Evolutionary conservation across 768 basidiomycete genomes (phyloP), one percentile per base, ranked within the genome.

Genomic region (Mycena rebaudengoi): DNA sequence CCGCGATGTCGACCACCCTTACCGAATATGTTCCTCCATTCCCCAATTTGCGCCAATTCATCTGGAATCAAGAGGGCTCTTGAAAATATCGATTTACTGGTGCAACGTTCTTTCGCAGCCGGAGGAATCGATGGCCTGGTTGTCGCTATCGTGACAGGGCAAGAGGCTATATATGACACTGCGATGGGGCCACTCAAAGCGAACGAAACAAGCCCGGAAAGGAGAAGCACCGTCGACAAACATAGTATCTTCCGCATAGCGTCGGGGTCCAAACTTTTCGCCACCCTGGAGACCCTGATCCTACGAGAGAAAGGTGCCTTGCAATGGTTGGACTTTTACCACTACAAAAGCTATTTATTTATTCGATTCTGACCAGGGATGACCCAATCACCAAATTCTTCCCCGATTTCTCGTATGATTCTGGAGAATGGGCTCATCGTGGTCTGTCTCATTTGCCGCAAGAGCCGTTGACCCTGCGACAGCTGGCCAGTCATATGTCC

Each of bases 261-360:
- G 2, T 71, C 70, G 13, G 69, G 70, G 21, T 74, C 74, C 0
- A 76, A 74, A 45, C 57, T 76, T 13, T 75, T 74, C 44, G 61
- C 65, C 2, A 66, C 63, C 1, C 58, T 74, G 35, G 71, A 76
- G 55, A 67, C 70, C 20, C 61, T 71, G 23, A 56, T 74, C 18
- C 57, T 75, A 40, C 51, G 63, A 25, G 63, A 74, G 52, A 65
- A 59, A 48, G 72, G 73, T 6, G 62, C 69, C 13, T 50, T 75
- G 18, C 58, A 66, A 21, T 67, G 57, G 74, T 74, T 20, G 33
- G 70, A 62, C 8, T 28, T 14, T 23, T n/a, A 10, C 8, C 20
- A 35, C 8, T 18, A 18, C 16, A 11, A 7, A n/a, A 7, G 10
- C 29, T 21, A 20, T 18, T 40, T 14, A 5, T 50, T 13, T 6